Evolutionary conservation across 805 yeast genomes (phyloP), one percentile per base, ranked within the genome.

Genomic region (Candida alai): DNA sequence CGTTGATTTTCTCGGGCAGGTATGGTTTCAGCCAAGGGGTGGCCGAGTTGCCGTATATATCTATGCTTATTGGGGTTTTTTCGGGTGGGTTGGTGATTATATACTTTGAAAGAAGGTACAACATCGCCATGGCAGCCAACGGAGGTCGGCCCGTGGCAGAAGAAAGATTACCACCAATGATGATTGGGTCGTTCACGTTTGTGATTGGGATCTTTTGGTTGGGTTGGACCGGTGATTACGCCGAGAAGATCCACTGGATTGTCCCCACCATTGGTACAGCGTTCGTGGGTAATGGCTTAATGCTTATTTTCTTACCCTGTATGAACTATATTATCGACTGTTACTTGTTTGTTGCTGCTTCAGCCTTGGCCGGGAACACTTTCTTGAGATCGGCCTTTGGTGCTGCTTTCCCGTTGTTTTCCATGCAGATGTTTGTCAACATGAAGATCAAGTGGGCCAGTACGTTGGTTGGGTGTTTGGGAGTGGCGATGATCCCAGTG

Each of bases 161-260:
- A 58, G 82, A 79, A 22, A 76, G 96, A 58, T 65, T 88, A 37
- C 76, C 80, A 12, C 78, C 89, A 67, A 76, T 87, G 82, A 73
- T 85, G 60, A 58, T 72, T 27, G 89, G 95, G 20, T 78, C 80
- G 16, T 43, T 84, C 35, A 52, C 72, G 6, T 85, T 88, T 65
- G 82, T 94, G 19, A 65, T 76, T 34, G 96, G 96, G 34, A 64
- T 87, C 42, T 69, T 87, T 49, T 84, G 95, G 95, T 69, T 88
- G 56, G 76, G 84, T 37, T 88, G 96, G 96, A 66, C 90, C 7
- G 96, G 95, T 52, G 73, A 76, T 43, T 88, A 79, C 58, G 80
- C 74, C 31, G 58, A 79, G 22, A 58, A 59, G n/a, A 75, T 85
- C 24, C 95, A 81, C 52, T 88, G 90, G 90, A 80, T 78, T 28